phyloP scores from a whole-genome alignment of 345 rosid genomes.

The Melaleuca quinquenervia region DNA sequence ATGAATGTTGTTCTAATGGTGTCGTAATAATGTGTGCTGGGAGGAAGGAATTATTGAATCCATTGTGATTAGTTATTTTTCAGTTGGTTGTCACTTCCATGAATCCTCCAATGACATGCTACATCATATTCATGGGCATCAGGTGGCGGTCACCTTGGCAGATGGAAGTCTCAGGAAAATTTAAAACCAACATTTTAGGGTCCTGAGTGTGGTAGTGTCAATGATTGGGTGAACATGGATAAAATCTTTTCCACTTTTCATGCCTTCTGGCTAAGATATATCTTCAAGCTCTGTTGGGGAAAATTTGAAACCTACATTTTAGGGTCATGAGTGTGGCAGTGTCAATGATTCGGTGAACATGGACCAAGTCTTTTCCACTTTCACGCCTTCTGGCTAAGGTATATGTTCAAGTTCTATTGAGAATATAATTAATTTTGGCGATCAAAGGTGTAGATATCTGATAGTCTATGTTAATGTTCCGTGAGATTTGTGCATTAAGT shows the following conservation, averaged over 20 bases:
- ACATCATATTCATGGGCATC: neutral
- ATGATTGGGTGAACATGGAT: neutral
- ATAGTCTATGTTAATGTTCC: neutral
- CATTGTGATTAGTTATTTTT: neutral
- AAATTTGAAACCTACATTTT: neutral
- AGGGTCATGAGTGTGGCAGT: neutral
- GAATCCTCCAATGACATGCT: neutral
- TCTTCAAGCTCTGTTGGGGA: neutral
- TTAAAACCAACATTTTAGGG: neutral
- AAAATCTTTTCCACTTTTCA: neutral
- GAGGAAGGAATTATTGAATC: neutral
- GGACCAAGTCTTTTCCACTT: neutral
- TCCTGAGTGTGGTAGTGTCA: neutral
- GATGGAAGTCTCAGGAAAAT: neutral
- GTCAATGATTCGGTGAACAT: neutral
- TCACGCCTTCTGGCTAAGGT: too few relatives aligned
- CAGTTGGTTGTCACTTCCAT: neutral
- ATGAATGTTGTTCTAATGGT: neutral
- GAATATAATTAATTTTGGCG: neutral
- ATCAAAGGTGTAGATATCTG: neutral
- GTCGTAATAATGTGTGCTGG: neutral
- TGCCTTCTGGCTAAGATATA: neutral
- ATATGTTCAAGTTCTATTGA: neutral
- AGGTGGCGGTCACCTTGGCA: neutral
- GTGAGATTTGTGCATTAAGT: neutral